Evolutionary conservation across 768 basidiomycete genomes (phyloP).

Genomic region (Boletus barrowsii): DNA sequence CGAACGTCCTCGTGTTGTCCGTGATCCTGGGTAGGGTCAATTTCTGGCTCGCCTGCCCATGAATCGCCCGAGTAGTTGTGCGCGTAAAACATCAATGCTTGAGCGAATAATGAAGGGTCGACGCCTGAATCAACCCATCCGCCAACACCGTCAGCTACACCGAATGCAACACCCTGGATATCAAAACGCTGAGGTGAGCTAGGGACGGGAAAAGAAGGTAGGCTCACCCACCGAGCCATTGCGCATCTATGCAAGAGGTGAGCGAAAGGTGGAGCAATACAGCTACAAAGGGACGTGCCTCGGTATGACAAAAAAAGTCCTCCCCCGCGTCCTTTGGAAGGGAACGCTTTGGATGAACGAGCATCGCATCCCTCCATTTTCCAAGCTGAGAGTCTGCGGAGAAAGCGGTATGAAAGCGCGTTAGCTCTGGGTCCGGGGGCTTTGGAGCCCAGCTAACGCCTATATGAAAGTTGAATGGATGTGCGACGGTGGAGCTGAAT

Average conservation of each 20-base stretch:
- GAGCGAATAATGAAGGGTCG: conserved; percentile 88
- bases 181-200: conserved; percentile 21
- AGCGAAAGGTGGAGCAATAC: neutral
- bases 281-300: conserved; percentile 43
- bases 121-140: conserved; percentile 85
- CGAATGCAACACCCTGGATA: conserved; percentile 70
- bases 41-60: conserved; percentile 83
- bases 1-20: conserved; percentile 61
- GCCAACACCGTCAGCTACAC: conserved; percentile 90
- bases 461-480: conserved; percentile 70
- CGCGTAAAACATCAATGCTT: conserved; percentile 87
- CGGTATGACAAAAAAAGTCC: conserved; percentile 65
- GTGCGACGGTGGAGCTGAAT: conserved; percentile 28
- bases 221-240: conserved; percentile 65
- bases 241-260: conserved; percentile 54
- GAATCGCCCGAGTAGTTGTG: conserved; percentile 67
- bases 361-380: conserved; percentile 65
- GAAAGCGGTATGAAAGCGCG: conserved; percentile 46
- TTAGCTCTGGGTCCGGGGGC: conserved; percentile 42
- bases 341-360: conserved; percentile 43
- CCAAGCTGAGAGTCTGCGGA: conserved; percentile 56
- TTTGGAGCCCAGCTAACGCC: conserved; percentile 80
- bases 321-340: conserved; percentile 47
- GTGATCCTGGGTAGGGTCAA: conserved; percentile 72
- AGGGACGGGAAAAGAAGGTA: conserved; percentile 3